phyloP scores from a whole-genome alignment of 176 grass and related monocot genomes.

The Oryza longistaminata region DNA sequence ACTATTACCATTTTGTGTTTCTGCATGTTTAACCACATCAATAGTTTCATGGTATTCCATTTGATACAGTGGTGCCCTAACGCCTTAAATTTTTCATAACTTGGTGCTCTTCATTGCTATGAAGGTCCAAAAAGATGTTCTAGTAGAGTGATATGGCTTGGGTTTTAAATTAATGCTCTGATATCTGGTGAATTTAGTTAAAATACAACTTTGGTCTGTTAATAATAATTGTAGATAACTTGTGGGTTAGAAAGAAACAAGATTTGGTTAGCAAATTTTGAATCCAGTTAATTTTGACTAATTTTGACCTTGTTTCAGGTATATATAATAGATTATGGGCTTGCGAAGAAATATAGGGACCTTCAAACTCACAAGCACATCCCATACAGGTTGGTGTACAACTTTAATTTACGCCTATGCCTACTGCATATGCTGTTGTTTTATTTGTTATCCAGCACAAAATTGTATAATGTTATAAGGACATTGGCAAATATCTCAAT shows the following conservation, averaged over 20 bases:
- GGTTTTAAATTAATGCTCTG: neutral
- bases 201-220: neutral
- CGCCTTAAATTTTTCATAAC: neutral
- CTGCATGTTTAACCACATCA: neutral
- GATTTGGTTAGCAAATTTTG: neutral
- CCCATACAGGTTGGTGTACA: slow-evolving; percentile 58
- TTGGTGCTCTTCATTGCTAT: neutral
- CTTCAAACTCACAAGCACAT: slow-evolving; percentile 87
- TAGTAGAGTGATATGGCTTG: neutral
- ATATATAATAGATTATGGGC: slow-evolving; percentile 85
- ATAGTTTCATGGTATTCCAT: neutral
- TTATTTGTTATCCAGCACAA: neutral
- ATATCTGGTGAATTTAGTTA: neutral
- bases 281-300: neutral
- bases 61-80: neutral
- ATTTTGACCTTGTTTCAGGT: slow-evolving; percentile 44
- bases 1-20: neutral
- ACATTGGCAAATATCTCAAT: neutral
- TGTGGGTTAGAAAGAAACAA: neutral
- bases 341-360: slow-evolving; percentile 74
- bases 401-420: neutral
- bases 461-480: neutral
- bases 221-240: neutral
- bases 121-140: neutral
- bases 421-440: neutral